A percentile compares a stretch with the other conserved stretches of the same genome.
Conservation (phyloP, 176 grass and related monocot species). For the Oropetium thomaeum region DNA sequence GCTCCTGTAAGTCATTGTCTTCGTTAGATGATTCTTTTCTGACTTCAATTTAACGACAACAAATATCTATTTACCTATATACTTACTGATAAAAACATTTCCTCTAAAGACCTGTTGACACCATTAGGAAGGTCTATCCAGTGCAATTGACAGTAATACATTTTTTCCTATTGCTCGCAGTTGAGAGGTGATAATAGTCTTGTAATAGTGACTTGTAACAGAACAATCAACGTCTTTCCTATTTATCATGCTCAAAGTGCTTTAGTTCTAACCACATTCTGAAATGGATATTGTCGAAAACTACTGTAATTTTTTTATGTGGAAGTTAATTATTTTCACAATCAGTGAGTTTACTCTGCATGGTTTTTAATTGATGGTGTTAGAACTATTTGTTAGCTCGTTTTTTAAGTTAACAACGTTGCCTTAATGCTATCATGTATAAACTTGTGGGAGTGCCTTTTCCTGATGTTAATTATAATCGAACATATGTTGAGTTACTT, state of each 20-base stretch:
- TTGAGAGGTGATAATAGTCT: conserved; percentile 10
- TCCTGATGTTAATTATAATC: background rate
- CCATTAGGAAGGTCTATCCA: background rate
- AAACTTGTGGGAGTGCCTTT: background rate
- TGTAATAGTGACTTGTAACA: background rate
- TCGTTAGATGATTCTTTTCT: background rate
- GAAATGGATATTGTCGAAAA: background rate
- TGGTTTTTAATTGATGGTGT: background rate
- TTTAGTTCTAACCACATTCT: background rate
- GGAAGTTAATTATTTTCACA: background rate
- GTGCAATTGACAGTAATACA: background rate
- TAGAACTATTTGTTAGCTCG: background rate
- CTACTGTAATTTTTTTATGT: background rate
- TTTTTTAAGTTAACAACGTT: background rate
- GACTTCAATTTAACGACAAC: background rate
- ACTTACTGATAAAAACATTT: background rate
- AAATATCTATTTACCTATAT: background rate
- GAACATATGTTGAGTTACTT: background rate
- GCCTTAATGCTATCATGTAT: background rate
- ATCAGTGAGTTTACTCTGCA: background rate
- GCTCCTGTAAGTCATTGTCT: conserved; percentile 66
- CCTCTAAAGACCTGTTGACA: background rate
- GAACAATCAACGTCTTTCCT: background rate
- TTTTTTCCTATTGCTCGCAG: too few species aligned
- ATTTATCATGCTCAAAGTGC: too few species aligned